These are phyloP conservation scores for Naegleria gruberi DNA, from an alignment of 208 protist species.

Conservation along the genomic window DNA sequence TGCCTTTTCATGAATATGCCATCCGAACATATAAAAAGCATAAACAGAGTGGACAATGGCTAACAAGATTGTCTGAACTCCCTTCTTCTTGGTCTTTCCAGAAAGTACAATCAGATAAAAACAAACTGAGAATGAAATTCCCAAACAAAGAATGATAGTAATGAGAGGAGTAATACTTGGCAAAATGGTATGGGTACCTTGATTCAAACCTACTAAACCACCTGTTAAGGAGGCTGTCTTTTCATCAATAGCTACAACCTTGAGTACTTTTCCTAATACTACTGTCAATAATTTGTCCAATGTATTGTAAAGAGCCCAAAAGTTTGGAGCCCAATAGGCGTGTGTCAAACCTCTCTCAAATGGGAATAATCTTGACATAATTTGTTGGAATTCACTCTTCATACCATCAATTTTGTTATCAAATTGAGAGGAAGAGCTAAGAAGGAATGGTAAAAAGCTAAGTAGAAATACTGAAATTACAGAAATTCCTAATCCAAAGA, in stretches of 20 bases:
- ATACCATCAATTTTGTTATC: not conserved
- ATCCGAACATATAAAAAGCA: conserved; percentile 59
- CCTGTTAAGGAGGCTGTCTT: not conserved
- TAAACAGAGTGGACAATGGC: conserved; percentile 30
- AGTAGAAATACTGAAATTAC: not conserved
- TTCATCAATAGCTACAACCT: not conserved
- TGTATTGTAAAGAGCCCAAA: conserved; percentile 62
- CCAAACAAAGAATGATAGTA: not conserved
- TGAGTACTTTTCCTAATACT: not conserved
- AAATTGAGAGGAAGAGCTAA: not conserved
- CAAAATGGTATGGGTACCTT: not conserved
- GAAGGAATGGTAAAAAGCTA: not conserved
- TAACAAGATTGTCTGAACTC: not conserved
- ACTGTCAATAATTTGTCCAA: conserved; percentile 34
- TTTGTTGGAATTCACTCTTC: conserved; percentile 20
- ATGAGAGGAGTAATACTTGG: not conserved
- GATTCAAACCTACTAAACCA: conserved; percentile 14
- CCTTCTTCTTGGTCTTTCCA: not conserved
- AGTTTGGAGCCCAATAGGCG: conserved; percentile 77
- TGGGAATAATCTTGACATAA: conserved; percentile 61
- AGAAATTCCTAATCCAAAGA: not conserved
- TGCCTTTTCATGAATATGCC: conserved; percentile 74
- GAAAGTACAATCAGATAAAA: too few species aligned
- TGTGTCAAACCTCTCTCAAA: conserved; percentile 66
- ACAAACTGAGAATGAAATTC: not conserved